Percentiles rank a stretch among this genome's conserved stretches.
Evolutionary conservation across 2,329 filamentous ascomycete genomes (phyloP).

Genomic region (Cladosporium halotolerans): DNA sequence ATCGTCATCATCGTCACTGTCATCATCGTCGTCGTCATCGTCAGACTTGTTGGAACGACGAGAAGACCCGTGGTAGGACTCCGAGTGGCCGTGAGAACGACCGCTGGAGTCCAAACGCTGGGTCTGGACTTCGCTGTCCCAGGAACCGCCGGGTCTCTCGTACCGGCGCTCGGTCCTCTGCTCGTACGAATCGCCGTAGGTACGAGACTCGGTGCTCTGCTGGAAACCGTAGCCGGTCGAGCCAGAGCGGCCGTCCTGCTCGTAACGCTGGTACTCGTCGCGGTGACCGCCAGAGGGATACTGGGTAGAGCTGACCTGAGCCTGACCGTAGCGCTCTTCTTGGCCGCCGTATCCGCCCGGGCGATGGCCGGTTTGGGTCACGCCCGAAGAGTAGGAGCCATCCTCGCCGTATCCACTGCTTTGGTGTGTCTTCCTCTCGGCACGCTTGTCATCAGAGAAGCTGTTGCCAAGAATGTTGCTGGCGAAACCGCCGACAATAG

Average conservation of each 20-base stretch:
- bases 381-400: constrained; percentile 55
- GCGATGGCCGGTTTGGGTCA: constrained; percentile 53
- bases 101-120: constrained; percentile 1
- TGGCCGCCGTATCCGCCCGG: constrained; percentile 15
- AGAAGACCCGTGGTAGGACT: not conserved
- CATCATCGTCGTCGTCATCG: constrained; percentile 24
- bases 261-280: constrained; percentile 57
- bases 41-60: not conserved
- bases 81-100: not conserved
- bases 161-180: constrained; percentile 52
- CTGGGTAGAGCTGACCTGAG: constrained; percentile 54
- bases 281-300: constrained; percentile 52
- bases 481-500: constrained; percentile 64
- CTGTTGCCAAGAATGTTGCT: constrained; percentile 48
- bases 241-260: constrained; percentile 43
- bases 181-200: constrained; percentile 51
- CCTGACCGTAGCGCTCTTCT: constrained; percentile 50
- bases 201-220: constrained; percentile 18
- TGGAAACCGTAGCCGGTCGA: constrained; percentile 47
- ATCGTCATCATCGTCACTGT: constrained; percentile 31
- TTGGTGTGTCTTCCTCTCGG: constrained; percentile 27
- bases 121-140: constrained; percentile 35
- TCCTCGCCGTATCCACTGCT: constrained; percentile 51
- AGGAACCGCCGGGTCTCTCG: constrained; percentile 36
- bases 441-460: not conserved